Conservation (phyloP, 768 basidiomycete species). For the Rossbeevera mucosa region DNA sequence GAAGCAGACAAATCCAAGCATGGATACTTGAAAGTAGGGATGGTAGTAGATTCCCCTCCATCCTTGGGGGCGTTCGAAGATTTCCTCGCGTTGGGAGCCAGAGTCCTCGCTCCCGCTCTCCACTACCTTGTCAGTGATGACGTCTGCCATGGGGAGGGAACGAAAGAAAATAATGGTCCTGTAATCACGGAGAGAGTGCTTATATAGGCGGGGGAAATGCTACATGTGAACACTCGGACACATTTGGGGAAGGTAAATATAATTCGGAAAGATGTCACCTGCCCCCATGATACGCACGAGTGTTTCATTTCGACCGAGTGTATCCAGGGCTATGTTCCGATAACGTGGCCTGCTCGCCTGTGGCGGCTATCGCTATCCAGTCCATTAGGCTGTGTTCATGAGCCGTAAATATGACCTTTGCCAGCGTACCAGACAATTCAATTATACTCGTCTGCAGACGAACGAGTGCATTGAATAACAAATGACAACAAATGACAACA, state of each 20-base stretch:
- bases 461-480: conserved; percentile 18
- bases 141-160: conserved; percentile 14
- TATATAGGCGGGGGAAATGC: conserved; percentile 3
- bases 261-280: background rate
- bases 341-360: background rate
- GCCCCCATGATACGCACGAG: background rate
- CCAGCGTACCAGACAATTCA: too few species aligned
- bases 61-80: conserved; percentile 47
- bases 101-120: conserved; percentile 29
- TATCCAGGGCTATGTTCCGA: background rate
- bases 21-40: conserved; percentile 39
- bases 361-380: background rate
- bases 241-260: conserved; percentile 4
- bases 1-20: conserved; percentile 66
- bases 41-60: conserved; percentile 55
- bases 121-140: conserved; percentile 16
- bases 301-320: too few species aligned
- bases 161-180: background rate
- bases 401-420: too few species aligned
- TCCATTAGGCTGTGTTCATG: too few species aligned
- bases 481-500: conserved; percentile 26
- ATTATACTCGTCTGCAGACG: too few species aligned
- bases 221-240: conserved; percentile 5
- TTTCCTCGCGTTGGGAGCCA: conserved; percentile 24
- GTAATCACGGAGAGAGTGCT: conserved; percentile 5